These are phyloP conservation scores for Komagataella pseudopastoris DNA, from an alignment of 805 yeast species.

Conservation along the genomic window DNA sequence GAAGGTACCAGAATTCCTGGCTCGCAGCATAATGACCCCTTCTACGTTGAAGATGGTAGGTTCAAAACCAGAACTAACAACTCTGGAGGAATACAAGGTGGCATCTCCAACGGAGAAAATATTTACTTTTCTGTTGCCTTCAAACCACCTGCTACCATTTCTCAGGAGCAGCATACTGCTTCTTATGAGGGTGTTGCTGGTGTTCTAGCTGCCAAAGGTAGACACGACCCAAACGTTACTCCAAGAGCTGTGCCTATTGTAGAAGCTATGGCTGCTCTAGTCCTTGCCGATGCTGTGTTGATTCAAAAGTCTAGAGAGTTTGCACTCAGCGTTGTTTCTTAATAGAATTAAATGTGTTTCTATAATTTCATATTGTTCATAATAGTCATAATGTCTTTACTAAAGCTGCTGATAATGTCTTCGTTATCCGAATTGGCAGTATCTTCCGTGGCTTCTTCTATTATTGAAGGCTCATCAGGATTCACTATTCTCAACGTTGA, in stretches of 20 bases:
- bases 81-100: constrained; percentile 98
- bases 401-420: neutral
- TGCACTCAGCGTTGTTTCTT: constrained; percentile 21
- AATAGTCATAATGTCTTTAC: neutral
- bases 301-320: constrained; percentile 78
- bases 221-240: constrained; percentile 97
- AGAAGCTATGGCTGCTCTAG: constrained; percentile 96
- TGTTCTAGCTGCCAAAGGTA: constrained; percentile 86
- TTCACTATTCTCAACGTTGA: neutral
- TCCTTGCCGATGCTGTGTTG: constrained; percentile 72
- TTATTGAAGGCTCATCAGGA: neutral
- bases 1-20: constrained; percentile 84
- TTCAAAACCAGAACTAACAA: constrained; percentile 82
- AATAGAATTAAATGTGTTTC: neutral
- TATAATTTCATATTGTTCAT: neutral
- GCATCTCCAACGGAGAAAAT: constrained; percentile 92
- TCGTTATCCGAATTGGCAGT: neutral
- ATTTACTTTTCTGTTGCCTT: constrained; percentile 92
- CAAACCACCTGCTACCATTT: constrained; percentile 96
- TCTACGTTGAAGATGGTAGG: constrained; percentile 46
- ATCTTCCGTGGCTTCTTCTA: neutral
- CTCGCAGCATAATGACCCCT: constrained; percentile 87
- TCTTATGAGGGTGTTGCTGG: constrained; percentile 85
- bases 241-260: constrained; percentile 98
- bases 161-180: constrained; percentile 82